Evolutionary conservation across 1,284 basidiomycete species (phyloP).

Genomic region (Malassezia dermatis): DNA sequence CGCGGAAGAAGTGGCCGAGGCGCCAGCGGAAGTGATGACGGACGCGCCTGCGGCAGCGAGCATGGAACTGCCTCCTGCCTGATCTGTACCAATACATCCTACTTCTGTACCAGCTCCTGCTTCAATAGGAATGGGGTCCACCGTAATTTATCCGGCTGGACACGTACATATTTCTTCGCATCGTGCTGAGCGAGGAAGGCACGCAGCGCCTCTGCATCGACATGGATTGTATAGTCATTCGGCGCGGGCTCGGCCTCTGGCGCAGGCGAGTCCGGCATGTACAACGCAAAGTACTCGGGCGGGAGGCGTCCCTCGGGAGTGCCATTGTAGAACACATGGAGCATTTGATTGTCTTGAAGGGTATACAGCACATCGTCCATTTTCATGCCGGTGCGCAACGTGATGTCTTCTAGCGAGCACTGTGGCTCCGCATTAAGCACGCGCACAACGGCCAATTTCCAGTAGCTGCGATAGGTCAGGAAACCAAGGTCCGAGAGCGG

Average conservation of each 20-base stretch:
- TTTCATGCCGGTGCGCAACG: constrained; percentile 76
- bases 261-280: background rate
- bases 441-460: constrained; percentile 80
- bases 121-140: constrained; percentile 53
- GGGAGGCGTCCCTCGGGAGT: constrained; percentile 7
- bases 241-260: constrained; percentile 53
- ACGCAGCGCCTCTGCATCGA: constrained; percentile 62
- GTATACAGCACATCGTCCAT: constrained; percentile 73
- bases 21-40: background rate
- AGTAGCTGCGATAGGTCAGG: constrained; percentile 85
- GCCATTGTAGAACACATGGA: constrained; percentile 49
- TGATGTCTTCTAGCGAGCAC: constrained; percentile 72
- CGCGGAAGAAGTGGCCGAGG: background rate
- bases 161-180: constrained; percentile 65
- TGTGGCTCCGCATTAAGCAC: constrained; percentile 60
- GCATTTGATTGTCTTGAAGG: constrained; percentile 68
- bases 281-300: background rate
- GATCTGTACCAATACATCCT: background rate
- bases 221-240: constrained; percentile 64
- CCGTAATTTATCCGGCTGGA: constrained; percentile 75
- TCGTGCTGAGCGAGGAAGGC: constrained; percentile 63
- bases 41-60: background rate
- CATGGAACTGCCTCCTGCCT: background rate
- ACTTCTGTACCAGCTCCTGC: background rate
- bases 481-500: constrained; percentile 89